Evolutionary conservation across 164 flowering plant genomes (phyloP), one percentile per base, ranked within the genome.

Genomic region (Platanus orientalis): DNA sequence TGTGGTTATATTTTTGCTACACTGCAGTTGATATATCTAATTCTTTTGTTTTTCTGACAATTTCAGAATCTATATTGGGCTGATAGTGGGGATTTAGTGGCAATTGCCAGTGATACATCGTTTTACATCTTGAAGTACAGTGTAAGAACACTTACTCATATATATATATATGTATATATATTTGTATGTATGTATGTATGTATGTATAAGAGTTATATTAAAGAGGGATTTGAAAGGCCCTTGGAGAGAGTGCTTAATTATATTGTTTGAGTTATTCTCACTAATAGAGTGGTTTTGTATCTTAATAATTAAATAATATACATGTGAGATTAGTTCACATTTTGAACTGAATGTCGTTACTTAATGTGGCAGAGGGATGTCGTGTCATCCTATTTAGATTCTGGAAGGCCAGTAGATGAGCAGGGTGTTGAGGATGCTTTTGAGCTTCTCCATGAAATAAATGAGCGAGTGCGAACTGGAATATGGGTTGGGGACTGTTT

Each of bases 401-500:
- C 96, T 71, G 96, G 94, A 69, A 82, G 73, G 58, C 76, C 97
- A 26, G 81, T 77, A 0, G 97, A 94, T 81, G 96, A 94, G 64
- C 84, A 89, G 76, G 99, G 99, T 53, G 96, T 89, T 62, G 96
- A 88, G 67, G 99, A 94, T 78, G 93, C 99, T 12, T 91, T 94
- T 85, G 99, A 88, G 76, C 85, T 84, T 71, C 94, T 94, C 42
- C 87, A 92, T 82, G 97, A 94, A 77, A 83, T 78, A 63, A 85
- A 86, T 77, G 97, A 94, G 70, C 80, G 99, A 63, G 96, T 89
- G 29, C 80, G 96, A 54, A 94, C 99, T 60, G 99, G 96, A 63
- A 44, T 94, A 27, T 94, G 99, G 99, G 97, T 94, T 71, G 99
- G 97, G 49, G 97, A 91, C 59, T 89, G 97, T 72, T 91, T 91